These are phyloP conservation scores for Chionographis japonica DNA, from an alignment of 106 monocot genomes.

Conservation along the genomic window DNA sequence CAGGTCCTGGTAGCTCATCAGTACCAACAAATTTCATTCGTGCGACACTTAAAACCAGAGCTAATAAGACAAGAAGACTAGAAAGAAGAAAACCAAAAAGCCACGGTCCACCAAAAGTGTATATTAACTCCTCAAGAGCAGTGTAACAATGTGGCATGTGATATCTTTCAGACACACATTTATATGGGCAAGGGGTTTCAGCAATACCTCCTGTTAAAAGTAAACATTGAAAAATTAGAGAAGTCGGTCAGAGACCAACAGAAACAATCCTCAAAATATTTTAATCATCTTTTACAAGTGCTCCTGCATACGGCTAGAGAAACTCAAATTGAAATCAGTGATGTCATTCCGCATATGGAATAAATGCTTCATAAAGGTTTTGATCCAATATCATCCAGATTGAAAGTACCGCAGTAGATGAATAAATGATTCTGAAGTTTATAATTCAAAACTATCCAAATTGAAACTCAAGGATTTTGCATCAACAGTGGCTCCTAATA, in stretches of 20 bases:
- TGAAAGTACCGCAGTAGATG: no score
- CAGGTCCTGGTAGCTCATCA: conserved; percentile 89
- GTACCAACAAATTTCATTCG: conserved; percentile 96
- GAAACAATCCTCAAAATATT: background rate
- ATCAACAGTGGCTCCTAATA: background rate
- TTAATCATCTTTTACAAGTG: no score
- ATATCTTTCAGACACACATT: conserved; percentile 87
- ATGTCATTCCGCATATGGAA: no score
- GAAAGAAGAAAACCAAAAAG: conserved; percentile 88
- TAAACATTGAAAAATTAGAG: no score
- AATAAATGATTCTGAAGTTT: background rate
- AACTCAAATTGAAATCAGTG: no score
- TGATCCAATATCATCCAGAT: no score
- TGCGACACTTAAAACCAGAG: conserved; percentile 93
- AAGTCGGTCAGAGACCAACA: no score
- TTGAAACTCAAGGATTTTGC: background rate
- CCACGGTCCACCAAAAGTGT: conserved; percentile 99
- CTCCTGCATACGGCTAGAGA: no score
- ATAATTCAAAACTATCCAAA: background rate
- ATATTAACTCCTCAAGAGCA: conserved; percentile 90
- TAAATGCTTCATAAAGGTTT: no score
- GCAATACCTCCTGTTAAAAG: conserved; percentile 76
- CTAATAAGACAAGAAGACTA: conserved; percentile 76
- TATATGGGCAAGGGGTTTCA: conserved; percentile 82
- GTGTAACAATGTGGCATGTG: conserved; percentile 99